Evolutionary conservation across 2,329 filamentous ascomycete genomes (phyloP).

Genomic region (Monascus ruber): DNA sequence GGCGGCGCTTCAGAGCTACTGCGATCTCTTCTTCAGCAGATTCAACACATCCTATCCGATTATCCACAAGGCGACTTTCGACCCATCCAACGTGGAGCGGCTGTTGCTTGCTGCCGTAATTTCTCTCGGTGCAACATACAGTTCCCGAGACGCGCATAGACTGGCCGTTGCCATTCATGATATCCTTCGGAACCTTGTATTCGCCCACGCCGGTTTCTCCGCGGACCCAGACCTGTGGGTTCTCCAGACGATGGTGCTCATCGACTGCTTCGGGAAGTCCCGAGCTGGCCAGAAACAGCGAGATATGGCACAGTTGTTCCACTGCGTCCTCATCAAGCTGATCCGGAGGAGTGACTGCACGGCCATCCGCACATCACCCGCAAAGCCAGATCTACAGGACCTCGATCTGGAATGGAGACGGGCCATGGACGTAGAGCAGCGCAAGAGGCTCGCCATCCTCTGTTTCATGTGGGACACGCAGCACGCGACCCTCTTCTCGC

Average conservation of each 20-base stretch:
- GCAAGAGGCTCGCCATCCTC: constrained; percentile 48
- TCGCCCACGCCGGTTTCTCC: constrained; percentile 46
- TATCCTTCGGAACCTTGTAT: constrained; percentile 47
- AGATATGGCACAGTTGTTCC: constrained; percentile 52
- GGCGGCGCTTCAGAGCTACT: constrained; percentile 43
- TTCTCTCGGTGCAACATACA: constrained; percentile 52
- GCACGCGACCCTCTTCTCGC: constrained; percentile 54
- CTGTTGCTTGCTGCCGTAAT: constrained; percentile 45
- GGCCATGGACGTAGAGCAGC: constrained; percentile 47
- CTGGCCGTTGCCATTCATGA: constrained; percentile 53
- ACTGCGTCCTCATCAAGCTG: constrained; percentile 44
- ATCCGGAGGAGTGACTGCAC: constrained; percentile 44
- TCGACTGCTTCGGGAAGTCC: constrained; percentile 55
- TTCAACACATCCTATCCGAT: constrained; percentile 53
- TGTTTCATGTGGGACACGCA: constrained; percentile 59
- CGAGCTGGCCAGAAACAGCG: constrained; percentile 52
- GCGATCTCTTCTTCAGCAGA: constrained; percentile 48
- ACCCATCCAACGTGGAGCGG: constrained; percentile 39
- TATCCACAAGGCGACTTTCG: constrained; percentile 48
- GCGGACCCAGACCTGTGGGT: constrained; percentile 51
- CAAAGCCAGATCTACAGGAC: constrained; percentile 25
- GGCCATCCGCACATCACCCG: constrained; percentile 28
- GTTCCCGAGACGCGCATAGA: constrained; percentile 47
- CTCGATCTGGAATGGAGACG: constrained; percentile 39
- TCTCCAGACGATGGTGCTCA: constrained; percentile 49